phyloP scores from a whole-genome alignment of 345 rosid species.

The Citropsis articulata region DNA sequence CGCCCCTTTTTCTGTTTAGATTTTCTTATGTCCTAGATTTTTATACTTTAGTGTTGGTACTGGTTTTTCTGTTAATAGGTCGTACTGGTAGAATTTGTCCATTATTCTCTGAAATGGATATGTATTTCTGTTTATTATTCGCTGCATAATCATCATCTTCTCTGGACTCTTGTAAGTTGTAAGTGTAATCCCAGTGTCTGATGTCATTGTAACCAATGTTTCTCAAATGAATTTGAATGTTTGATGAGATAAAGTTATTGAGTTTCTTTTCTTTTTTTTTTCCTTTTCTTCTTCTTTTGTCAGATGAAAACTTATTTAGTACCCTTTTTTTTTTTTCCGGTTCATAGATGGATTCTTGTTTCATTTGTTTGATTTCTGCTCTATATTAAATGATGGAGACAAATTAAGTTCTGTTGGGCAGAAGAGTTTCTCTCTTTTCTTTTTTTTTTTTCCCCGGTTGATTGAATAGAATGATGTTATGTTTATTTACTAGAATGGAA shows the following conservation, averaged over 20 bases:
- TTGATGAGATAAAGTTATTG: background rate
- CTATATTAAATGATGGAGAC: background rate
- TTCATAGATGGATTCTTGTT: background rate
- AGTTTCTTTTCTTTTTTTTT: background rate
- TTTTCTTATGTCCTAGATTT: constrained; percentile 5
- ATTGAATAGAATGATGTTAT: too few relatives aligned
- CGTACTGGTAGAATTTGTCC: background rate
- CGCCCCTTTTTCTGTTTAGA: background rate
- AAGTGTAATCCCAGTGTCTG: background rate
- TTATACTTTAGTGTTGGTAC: background rate
- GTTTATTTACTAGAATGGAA: too few relatives aligned
- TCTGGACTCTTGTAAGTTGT: background rate
- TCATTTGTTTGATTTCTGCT: background rate
- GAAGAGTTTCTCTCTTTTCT: too few relatives aligned
- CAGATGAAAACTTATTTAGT: background rate
- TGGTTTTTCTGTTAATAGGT: background rate
- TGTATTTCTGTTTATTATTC: background rate
- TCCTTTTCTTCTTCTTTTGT: background rate
- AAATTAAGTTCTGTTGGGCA: too few relatives aligned
- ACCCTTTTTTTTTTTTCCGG: background rate
- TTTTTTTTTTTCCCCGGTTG: background rate
- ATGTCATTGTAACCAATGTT: constrained; percentile 6
- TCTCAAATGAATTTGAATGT: constrained; percentile 6
- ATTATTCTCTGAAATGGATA: background rate
- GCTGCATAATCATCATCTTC: background rate